Conservation (phyloP, 371 early-diverging fungal genomes). For the Batkoa obscura region DNA sequence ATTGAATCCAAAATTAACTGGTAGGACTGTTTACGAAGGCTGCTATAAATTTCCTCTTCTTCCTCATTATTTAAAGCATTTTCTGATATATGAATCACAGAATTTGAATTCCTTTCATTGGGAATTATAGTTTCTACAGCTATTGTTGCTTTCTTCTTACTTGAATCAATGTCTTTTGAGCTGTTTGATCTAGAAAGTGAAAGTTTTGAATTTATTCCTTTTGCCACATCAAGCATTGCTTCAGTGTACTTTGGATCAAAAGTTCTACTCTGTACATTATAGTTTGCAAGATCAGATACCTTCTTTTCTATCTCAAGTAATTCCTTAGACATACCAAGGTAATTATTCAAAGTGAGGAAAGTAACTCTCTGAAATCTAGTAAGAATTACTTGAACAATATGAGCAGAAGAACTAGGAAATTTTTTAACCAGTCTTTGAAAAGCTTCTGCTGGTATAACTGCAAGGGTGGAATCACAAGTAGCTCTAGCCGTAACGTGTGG, state of each 20-base stretch:
- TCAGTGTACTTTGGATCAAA: not conserved
- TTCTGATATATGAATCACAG: not conserved
- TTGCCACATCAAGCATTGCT: not conserved
- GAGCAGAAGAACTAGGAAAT: slow-evolving; percentile 85
- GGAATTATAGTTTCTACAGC: not conserved
- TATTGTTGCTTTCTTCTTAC: too few species aligned
- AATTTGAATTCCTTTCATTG: slow-evolving; percentile 10
- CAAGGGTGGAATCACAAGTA: slow-evolving; percentile 70
- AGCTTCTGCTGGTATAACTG: slow-evolving; percentile 86
- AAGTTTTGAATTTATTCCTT: too few species aligned
- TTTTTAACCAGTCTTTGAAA: slow-evolving; percentile 72
- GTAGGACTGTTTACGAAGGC: slow-evolving; percentile 8
- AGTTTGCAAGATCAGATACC: slow-evolving; percentile 48
- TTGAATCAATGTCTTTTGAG: not conserved
- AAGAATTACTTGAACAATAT: slow-evolving; percentile 87
- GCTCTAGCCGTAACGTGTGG: slow-evolving; percentile 73
- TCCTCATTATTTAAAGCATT: not conserved
- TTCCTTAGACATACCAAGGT: slow-evolving; percentile 78
- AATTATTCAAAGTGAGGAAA: slow-evolving; percentile 72
- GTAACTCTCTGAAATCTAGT: slow-evolving; percentile 92
- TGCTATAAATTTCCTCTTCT: not conserved
- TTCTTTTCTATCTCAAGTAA: slow-evolving; percentile 58
- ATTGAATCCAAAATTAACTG: slow-evolving; percentile 10
- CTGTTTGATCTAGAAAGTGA: not conserved
- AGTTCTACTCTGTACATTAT: slow-evolving; percentile 8